Percentiles rank a stretch among this genome's conserved stretches.
phyloP scores from a whole-genome alignment of 2,329 filamentous ascomycete genomes.

The Plectosphaerella sp. region DNA sequence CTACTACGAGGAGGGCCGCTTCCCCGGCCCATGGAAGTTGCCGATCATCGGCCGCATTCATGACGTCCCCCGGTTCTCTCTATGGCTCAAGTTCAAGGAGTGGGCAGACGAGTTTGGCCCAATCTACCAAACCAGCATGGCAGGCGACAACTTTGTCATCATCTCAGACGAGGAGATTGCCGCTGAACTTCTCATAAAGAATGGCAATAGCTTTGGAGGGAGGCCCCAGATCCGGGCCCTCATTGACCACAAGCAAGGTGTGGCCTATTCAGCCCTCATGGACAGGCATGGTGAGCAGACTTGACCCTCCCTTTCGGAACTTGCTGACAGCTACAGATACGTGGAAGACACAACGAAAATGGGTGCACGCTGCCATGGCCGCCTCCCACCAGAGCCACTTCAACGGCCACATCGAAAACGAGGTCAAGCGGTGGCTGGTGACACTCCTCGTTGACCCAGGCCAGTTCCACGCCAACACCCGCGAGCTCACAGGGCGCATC shows the following conservation, averaged over 20 bases:
- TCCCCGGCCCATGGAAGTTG: slow-evolving; percentile 42
- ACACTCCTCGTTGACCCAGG: slow-evolving; percentile 40
- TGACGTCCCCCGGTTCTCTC: slow-evolving; percentile 38
- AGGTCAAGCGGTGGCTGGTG: slow-evolving; percentile 40
- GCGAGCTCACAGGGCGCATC: slow-evolving; percentile 45
- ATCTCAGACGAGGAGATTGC: slow-evolving; percentile 44
- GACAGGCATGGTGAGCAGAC: slow-evolving; percentile 39
- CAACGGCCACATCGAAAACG: slow-evolving; percentile 43
- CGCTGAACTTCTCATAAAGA: slow-evolving; percentile 42
- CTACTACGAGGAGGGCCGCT: slow-evolving; percentile 12
- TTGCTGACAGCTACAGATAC: slow-evolving; percentile 24
- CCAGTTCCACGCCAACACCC: slow-evolving; percentile 38
- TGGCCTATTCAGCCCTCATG: slow-evolving; percentile 45
- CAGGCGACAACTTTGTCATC: slow-evolving; percentile 36
- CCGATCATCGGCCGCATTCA: slow-evolving; percentile 44
- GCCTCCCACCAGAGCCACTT: slow-evolving; percentile 34
- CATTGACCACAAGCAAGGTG: slow-evolving; percentile 43
- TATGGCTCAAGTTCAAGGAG: slow-evolving; percentile 48
- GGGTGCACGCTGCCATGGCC: slow-evolving; percentile 46
- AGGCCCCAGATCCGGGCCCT: slow-evolving; percentile 45
- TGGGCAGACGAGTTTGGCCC: slow-evolving; percentile 38
- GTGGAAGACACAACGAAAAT: slow-evolving; percentile 45
- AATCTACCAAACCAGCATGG: slow-evolving; percentile 36
- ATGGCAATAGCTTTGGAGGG: slow-evolving; percentile 45
- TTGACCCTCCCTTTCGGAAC: neutral